Evolutionary conservation across 805 yeast species (phyloP).

Genomic region (Babjeviella inositovora): DNA sequence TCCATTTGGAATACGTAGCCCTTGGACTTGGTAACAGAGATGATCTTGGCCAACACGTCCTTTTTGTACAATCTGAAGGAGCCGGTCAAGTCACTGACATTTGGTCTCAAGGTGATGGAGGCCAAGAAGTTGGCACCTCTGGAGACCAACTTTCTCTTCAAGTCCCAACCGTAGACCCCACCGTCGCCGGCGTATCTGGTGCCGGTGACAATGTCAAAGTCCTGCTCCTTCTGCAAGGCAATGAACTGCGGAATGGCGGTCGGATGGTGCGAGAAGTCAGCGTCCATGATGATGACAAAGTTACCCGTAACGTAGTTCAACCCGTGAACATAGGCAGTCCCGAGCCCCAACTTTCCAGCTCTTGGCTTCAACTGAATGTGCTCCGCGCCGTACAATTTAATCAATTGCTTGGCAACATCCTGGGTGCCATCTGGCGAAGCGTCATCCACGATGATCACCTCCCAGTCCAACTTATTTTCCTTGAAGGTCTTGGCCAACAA

Average conservation of each 20-base stretch:
- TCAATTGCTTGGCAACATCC: slow-evolving; percentile 46
- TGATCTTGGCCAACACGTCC: slow-evolving; percentile 47
- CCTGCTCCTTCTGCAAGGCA: slow-evolving; percentile 33
- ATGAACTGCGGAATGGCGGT: slow-evolving; percentile 67
- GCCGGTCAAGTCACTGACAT: slow-evolving; percentile 64
- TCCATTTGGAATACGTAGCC: slow-evolving; percentile 84
- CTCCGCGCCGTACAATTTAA: slow-evolving; percentile 37
- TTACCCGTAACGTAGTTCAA: slow-evolving; percentile 56
- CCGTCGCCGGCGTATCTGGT: slow-evolving; percentile 73
- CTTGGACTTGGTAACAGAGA: slow-evolving; percentile 52
- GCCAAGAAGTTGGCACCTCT: slow-evolving; percentile 75
- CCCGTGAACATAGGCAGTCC: slow-evolving; percentile 73
- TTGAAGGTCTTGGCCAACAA: slow-evolving; percentile 53
- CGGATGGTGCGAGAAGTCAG: slow-evolving; percentile 74
- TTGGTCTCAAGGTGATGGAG: slow-evolving; percentile 51
- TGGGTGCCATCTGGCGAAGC: slow-evolving; percentile 76
- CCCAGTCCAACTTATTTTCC: slow-evolving; percentile 47
- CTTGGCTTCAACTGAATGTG: slow-evolving; percentile 54
- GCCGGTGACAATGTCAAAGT: slow-evolving; percentile 37
- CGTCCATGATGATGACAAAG: slow-evolving; percentile 71
- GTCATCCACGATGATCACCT: slow-evolving; percentile 63
- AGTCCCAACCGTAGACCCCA: slow-evolving; percentile 76
- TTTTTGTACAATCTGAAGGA: slow-evolving; percentile 64
- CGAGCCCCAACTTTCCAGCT: slow-evolving; percentile 65
- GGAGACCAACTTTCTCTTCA: slow-evolving; percentile 61